Base-by-base conservation (phyloP, 345 rosid species). In the Sapria himalayana region DNA sequence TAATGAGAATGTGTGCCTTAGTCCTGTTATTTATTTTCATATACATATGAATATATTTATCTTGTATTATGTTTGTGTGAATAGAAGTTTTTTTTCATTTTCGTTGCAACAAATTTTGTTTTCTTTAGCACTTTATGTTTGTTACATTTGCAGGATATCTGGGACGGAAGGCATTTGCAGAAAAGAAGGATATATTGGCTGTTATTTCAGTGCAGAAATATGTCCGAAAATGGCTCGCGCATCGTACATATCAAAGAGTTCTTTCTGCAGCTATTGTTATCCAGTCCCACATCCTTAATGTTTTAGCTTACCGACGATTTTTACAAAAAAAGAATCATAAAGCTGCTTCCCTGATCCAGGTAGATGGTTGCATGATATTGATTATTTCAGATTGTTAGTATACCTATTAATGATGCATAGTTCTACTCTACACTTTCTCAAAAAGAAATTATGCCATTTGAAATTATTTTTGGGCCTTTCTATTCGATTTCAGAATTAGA, bases 331-430 rank as follows among this genome's bases (percentile, higher is more conserved):
- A 65, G 82, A 65, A 63, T 52, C 67, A 58, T n/a, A 66, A 62
- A 59, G 85, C 94, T 62, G 82, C 93, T 8, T 36, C 55, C 16
- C 23, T 72, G 7, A 78, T 89, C 61, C 94, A 82, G 98, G 98
- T 81, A 51, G 45, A 16, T 43, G 19, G 19, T 29, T 20, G 24
- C 4, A 19, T 46, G 15, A 18, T 25, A 38, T 50, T 33, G 18
- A n/a, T 23, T 10, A 34, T 24, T 44, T 17, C 19, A 29, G 13
- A 10, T 7, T 39, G n/a, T n/a, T n/a, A n/a, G n/a, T n/a, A n/a
- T n/a, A n/a, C n/a, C n/a, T n/a, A n/a, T n/a, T n/a, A n/a, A n/a
- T n/a, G n/a, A n/a, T n/a, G n/a, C n/a, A n/a, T n/a, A n/a, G n/a
- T n/a, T n/a, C n/a, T n/a, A n/a, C n/a, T n/a, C n/a, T n/a, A n/a